Base-by-base conservation (phyloP, 441 rosid genomes). In the Erodium trifolium region DNA sequence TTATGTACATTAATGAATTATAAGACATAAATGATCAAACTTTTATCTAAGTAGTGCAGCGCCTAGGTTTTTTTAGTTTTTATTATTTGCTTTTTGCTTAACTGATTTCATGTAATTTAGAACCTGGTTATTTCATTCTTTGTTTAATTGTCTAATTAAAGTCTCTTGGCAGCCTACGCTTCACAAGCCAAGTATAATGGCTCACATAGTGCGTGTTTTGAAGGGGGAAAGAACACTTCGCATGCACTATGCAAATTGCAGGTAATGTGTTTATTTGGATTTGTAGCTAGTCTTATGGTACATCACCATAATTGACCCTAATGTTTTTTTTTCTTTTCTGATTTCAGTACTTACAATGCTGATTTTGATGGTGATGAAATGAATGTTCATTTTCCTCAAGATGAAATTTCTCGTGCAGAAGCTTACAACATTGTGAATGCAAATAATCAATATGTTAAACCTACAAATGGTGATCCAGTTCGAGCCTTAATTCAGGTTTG, bases 331-430 rank as follows among this genome's bases (percentile, higher is more conserved):
- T 16, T 9, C 60, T 78, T 47, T 73, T 79, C 69, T 78, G 37
- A 66, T 76, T 62, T 65, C 90, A 95, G 99, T 77, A 95, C 99
- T 31, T 95, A 95, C 83, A 95, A 95, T 82, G 99, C 99, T 73
- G 99, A 95, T 81, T 95, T 95, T 87, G 99, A 95, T 73, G 99
- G 99, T 70, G 99, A 95, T 85, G 99, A 95, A 85, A 95, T 95
- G 96, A 95, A 95, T 83, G 98, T 95, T 74, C 99, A 95, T 86
- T 92, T 95, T 68, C 98, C 99, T 63, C 99, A 95, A 92, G 99
- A 95, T 86, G 97, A 95, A 79, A 82, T 95, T 77, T 92, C 98
- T 75, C 98, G 99, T 67, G 91, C 99, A 65, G 99, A 95, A 86
- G 99, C 87, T n/a, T 95, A 92, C 84, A 90, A 92, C 83, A 89